phyloP scores from a whole-genome alignment of 2,329 filamentous ascomycete genomes.

The Tolypocladium pustulatum region DNA sequence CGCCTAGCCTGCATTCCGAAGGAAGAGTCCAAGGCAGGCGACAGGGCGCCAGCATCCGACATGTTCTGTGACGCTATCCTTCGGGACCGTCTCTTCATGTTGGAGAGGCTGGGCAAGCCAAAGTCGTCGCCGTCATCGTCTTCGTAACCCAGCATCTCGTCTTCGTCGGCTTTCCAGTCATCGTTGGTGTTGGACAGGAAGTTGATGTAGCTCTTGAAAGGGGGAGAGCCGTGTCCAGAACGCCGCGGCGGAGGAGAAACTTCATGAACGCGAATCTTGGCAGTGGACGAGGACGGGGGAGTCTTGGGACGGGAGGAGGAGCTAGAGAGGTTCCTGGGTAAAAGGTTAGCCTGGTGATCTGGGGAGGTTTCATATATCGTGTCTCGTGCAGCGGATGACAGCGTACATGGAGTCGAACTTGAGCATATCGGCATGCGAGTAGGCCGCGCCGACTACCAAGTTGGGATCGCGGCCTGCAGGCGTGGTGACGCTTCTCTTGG shows the following conservation, averaged over 20 bases:
- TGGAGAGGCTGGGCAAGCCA: slow-evolving; percentile 83
- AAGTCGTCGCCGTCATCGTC: slow-evolving; percentile 94
- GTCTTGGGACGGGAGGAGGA: slow-evolving; percentile 61
- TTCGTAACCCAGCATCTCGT: slow-evolving; percentile 68
- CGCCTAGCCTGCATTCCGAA: slow-evolving; percentile 37
- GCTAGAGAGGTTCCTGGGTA: slow-evolving; percentile 45
- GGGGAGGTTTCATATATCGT: not conserved
- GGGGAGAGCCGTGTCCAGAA: slow-evolving; percentile 46
- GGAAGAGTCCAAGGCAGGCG: slow-evolving; percentile 24
- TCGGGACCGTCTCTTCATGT: slow-evolving; percentile 67
- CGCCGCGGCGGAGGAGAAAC: slow-evolving; percentile 45
- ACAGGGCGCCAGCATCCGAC: slow-evolving; percentile 18
- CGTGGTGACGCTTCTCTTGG: slow-evolving; percentile 36
- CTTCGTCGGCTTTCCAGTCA: slow-evolving; percentile 70
- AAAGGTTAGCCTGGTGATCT: not conserved
- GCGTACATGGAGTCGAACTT: slow-evolving; percentile 73
- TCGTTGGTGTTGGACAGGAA: slow-evolving; percentile 74
- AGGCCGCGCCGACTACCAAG: slow-evolving; percentile 84
- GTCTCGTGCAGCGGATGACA: not conserved
- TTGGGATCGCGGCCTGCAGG: slow-evolving; percentile 44
- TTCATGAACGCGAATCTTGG: slow-evolving; percentile 39
- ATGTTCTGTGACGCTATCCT: slow-evolving; percentile 35
- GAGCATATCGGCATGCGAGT: slow-evolving; percentile 91
- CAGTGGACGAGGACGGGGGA: slow-evolving; percentile 52
- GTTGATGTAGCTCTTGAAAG: slow-evolving; percentile 66